Evolutionary conservation across 768 basidiomycete genomes (phyloP).

Genomic region (Phaeolepiota aurea): DNA sequence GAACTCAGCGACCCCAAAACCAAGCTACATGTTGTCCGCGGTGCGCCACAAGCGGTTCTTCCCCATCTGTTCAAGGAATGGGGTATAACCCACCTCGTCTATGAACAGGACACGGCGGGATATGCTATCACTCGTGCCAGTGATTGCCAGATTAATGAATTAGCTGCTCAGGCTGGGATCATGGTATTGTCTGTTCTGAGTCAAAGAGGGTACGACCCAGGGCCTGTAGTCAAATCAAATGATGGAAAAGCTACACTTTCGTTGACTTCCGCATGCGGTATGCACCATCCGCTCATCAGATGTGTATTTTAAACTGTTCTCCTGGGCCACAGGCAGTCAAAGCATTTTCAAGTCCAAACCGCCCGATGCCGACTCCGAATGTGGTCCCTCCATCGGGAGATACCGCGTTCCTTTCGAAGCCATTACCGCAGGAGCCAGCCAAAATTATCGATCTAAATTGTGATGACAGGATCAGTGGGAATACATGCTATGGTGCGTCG

Average conservation of each 20-base stretch:
- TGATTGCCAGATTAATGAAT: slow-evolving; percentile 8
- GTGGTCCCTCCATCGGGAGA: slow-evolving; percentile 4
- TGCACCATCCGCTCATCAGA: slow-evolving; percentile 3
- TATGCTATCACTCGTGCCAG: slow-evolving; percentile 6
- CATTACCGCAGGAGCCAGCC: background rate
- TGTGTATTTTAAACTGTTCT: slow-evolving; percentile 1
- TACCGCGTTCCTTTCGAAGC: slow-evolving; percentile 1
- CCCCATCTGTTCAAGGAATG: slow-evolving; percentile 8
- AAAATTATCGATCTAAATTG: background rate
- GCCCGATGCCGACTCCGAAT: slow-evolving; percentile 4
- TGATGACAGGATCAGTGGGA: slow-evolving; percentile 1
- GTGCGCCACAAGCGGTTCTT: slow-evolving; percentile 6
- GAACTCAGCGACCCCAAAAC: slow-evolving; percentile 6
- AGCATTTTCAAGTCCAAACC: background rate
- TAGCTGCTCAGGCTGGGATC: slow-evolving; percentile 10
- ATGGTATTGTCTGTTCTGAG: slow-evolving; percentile 7
- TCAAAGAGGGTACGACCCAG: slow-evolving; percentile 8
- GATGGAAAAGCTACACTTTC: slow-evolving; percentile 11
- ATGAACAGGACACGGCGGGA: slow-evolving; percentile 10
- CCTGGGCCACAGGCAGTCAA: slow-evolving; percentile 5
- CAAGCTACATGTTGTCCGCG: slow-evolving; percentile 17
- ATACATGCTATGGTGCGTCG: slow-evolving; percentile 5
- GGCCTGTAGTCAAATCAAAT: slow-evolving; percentile 5
- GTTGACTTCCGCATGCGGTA: slow-evolving; percentile 9
- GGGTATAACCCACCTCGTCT: slow-evolving; percentile 11